These are phyloP conservation scores for Suillus brevipes DNA, from an alignment of 768 basidiomycete species.

Conservation along the genomic window DNA sequence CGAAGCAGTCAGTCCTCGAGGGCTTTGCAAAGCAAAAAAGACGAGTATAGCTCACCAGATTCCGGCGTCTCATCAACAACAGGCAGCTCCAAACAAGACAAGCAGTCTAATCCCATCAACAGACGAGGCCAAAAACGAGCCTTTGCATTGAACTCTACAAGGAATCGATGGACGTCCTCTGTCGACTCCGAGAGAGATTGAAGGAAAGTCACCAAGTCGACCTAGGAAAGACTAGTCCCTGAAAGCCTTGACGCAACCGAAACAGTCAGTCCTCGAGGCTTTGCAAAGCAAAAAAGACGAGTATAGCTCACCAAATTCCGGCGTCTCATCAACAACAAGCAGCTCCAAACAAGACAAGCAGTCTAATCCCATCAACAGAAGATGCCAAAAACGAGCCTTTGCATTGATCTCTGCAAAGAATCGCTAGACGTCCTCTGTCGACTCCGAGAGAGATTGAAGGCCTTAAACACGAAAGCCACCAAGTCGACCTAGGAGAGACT, in stretches of 20 bases:
- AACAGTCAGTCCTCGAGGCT: background rate
- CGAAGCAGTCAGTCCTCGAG: background rate
- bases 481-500: background rate
- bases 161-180: background rate
- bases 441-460: background rate
- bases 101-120: background rate
- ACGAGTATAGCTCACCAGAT: background rate
- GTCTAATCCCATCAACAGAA: background rate
- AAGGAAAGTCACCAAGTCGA: background rate
- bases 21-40: background rate
- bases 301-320: background rate
- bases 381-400: background rate
- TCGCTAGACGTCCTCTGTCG: background rate
- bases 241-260: too few relatives aligned
- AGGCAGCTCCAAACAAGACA: background rate
- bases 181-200: too few relatives aligned
- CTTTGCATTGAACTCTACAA: background rate
- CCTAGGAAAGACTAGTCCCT: background rate
- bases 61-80: background rate
- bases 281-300: background rate
- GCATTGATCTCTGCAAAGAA: background rate
- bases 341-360: background rate
- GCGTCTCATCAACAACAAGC: background rate
- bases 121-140: background rate
- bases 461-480: too few relatives aligned